Percentiles rank a stretch among this genome's conserved stretches.
Evolutionary conservation across 1,284 basidiomycete species (phyloP).

Genomic region (Amylostereum chailletii): DNA sequence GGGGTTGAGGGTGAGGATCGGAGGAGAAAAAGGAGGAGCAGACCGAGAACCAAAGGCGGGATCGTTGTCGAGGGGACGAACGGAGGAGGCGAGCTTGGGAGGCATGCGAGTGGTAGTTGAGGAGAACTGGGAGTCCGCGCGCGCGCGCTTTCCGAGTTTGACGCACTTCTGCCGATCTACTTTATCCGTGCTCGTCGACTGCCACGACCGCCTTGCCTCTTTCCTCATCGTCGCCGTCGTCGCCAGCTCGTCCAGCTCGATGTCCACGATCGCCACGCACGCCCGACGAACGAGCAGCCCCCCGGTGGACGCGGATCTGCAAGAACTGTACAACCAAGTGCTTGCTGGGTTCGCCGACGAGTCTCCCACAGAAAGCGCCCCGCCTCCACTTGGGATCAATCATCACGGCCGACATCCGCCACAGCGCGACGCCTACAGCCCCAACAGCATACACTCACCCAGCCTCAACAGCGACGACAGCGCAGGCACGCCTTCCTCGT

Average conservation of each 20-base stretch:
- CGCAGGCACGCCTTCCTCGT: background rate
- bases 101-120: background rate
- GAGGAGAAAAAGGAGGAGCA: no score
- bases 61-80: no score
- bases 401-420: constrained; percentile 1
- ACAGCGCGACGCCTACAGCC: background rate
- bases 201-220: background rate
- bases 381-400: constrained; percentile 1
- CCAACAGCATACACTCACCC: background rate
- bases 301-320: constrained; percentile 12
- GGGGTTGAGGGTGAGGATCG: no score
- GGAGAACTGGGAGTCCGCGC: background rate
- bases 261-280: constrained; percentile 1
- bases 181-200: background rate
- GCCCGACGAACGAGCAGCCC: constrained; percentile 5
- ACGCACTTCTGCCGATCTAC: background rate
- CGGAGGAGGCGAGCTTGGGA: background rate
- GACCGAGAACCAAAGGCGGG: no score
- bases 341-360: constrained; percentile 15
- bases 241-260: background rate
- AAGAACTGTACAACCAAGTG: constrained; percentile 13
- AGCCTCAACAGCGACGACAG: background rate
- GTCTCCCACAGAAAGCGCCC: constrained; percentile 6
- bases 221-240: no score
- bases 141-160: no score